Evolutionary conservation across 2,329 filamentous ascomycete species (phyloP), one percentile per base, ranked within the genome.

Genomic region (Exophiala alcalophila): DNA sequence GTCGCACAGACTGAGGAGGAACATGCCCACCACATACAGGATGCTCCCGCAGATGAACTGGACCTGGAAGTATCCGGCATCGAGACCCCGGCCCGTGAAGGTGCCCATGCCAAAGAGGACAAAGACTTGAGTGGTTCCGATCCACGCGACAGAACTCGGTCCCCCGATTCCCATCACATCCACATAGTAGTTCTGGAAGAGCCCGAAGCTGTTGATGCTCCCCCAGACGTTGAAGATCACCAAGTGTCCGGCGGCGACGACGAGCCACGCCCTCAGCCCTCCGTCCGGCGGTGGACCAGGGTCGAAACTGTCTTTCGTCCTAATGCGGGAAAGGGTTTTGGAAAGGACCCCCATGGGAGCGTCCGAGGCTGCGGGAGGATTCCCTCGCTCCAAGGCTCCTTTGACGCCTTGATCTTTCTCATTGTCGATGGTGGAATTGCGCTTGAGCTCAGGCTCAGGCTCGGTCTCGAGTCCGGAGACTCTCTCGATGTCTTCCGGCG

Each of bases 141-240:
- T 68, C 72, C 72, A 76, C 0, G 71, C 70, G 5, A 75, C 71
- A 20, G 71, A 66, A 1, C 68, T 71, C 23, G 71, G 66, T 0
- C 67, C 57, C 7, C 65, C 61, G 9, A 52, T 50, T n/a, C 56
- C 28, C 57, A 74, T 48, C 31, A 61, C 47, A 54, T 65, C 53
- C 21, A 59, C 63, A 49, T 79, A 80, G 57, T 72, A 72, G 3
- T 68, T 68, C 48, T 79, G 74, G 42, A 76, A 80, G 2, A 74
- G 67, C 3, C 76, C 76, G 45, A 77, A 79, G 16, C 71, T 70
- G 29, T 69, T 71, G 54, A 73, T 67, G 47, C 69, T 72, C 3
- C 67, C 66, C 69, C 77, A 81, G 1, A 75, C 74, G 52, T 75
- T 78, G 59, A 79, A 75, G 51, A 76, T 74, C 30, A 78, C 65